phyloP scores from a whole-genome alignment of 2,329 filamentous ascomycete species.

The Mollisiaceae sp. region DNA sequence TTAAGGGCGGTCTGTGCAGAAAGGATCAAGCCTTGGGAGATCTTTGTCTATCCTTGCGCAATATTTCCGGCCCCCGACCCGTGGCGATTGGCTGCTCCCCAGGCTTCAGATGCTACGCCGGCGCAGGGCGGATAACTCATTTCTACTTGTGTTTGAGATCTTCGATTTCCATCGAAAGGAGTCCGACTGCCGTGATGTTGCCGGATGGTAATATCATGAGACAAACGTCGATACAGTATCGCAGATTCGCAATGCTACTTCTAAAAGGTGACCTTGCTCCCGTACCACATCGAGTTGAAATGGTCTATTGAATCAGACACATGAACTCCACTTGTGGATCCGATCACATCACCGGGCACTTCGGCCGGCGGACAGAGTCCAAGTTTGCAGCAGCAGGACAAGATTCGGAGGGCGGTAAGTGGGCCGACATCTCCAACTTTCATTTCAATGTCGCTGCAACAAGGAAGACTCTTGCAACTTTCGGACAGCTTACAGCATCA shows the following conservation, averaged over 20 bases:
- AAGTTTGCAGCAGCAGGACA: background rate
- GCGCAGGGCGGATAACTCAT: background rate
- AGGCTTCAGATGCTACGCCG: background rate
- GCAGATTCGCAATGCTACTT: too few relatives aligned
- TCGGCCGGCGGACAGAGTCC: background rate
- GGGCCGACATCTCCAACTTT: slow-evolving; percentile 17
- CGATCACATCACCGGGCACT: background rate
- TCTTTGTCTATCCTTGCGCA: slow-evolving; percentile 33
- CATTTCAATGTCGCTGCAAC: slow-evolving; percentile 29
- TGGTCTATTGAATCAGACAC: background rate
- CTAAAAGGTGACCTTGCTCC: too few relatives aligned
- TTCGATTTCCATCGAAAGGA: background rate
- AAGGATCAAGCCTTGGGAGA: slow-evolving; percentile 35
- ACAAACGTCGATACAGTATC: background rate
- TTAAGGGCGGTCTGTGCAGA: slow-evolving; percentile 24
- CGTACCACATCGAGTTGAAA: too few relatives aligned
- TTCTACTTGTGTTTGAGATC: slow-evolving; percentile 6
- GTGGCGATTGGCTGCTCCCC: slow-evolving; percentile 6
- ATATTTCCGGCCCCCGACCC: background rate
- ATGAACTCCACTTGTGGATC: background rate
- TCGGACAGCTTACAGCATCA: background rate
- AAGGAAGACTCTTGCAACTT: slow-evolving; percentile 29
- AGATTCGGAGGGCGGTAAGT: slow-evolving; percentile 7
- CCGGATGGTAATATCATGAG: background rate
- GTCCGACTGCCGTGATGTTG: background rate